Conservation (phyloP, 768 basidiomycete genomes). For the Lentinula edodes region DNA sequence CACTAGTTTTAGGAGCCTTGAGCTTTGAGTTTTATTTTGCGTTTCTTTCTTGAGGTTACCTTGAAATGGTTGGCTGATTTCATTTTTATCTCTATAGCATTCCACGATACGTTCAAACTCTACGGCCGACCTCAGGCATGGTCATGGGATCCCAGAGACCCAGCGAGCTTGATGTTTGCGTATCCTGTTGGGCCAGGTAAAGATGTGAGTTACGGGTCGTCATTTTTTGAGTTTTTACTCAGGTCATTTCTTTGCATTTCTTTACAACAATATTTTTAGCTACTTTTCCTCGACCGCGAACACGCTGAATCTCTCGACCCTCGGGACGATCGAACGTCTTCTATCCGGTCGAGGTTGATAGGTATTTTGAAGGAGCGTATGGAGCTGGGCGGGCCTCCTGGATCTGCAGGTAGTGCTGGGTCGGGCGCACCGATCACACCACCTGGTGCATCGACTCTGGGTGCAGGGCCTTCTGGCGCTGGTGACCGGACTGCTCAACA, state of each 20-base stretch:
- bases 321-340: slow-evolving; percentile 71
- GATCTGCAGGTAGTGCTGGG: too few relatives aligned
- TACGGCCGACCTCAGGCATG: slow-evolving; percentile 86
- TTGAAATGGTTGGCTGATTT: too few relatives aligned
- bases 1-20: too few relatives aligned
- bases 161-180: slow-evolving; percentile 83
- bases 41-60: too few relatives aligned
- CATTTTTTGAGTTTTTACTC: background rate
- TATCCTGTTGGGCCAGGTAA: slow-evolving; percentile 84
- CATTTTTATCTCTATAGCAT: slow-evolving; percentile 31
- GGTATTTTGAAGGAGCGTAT: slow-evolving; percentile 62
- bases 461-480: background rate
- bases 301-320: slow-evolving; percentile 73
- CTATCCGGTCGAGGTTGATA: slow-evolving; percentile 56
- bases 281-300: slow-evolving; percentile 85
- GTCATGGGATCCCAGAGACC: slow-evolving; percentile 86
- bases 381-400: slow-evolving; percentile 19
- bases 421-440: background rate
- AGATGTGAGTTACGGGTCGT: slow-evolving; percentile 50
- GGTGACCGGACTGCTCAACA: background rate
- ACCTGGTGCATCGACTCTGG: slow-evolving; percentile 22
- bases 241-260: background rate
- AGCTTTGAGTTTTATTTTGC: too few relatives aligned
- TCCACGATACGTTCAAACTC: slow-evolving; percentile 83
- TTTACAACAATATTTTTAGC: slow-evolving; percentile 30